Conservation (phyloP, 768 basidiomycete genomes). For the Russula vinacea region DNA sequence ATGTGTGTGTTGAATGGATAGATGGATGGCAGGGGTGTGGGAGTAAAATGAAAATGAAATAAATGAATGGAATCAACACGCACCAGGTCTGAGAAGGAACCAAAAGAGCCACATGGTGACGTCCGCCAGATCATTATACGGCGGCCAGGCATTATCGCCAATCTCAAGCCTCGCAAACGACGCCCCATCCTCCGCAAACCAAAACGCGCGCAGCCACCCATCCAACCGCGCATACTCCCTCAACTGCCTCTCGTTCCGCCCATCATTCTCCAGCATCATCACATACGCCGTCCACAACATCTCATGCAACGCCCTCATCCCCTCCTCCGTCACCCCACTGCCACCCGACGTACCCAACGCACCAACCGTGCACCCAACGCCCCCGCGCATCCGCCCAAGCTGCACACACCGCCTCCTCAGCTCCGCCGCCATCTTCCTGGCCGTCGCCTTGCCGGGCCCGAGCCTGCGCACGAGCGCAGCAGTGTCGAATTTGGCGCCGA, state of each 20-base stretch:
- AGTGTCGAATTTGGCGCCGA: constrained; percentile 63
- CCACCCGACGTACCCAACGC: no score
- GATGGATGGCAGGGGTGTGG: neutral
- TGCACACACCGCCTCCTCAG: constrained; percentile 57
- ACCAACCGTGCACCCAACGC: constrained; percentile 39
- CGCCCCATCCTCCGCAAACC: constrained; percentile 59
- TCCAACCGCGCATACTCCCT: constrained; percentile 62
- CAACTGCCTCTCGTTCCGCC: constrained; percentile 67
- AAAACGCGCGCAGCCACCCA: constrained; percentile 62
- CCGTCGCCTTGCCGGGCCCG: constrained; percentile 40
- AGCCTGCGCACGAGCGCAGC: constrained; percentile 50
- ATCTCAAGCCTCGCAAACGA: constrained; percentile 48
- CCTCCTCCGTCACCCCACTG: constrained; percentile 32
- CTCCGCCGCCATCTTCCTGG: constrained; percentile 55
- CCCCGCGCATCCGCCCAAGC: constrained; percentile 54
- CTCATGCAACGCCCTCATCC: constrained; percentile 39
- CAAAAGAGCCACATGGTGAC: constrained; percentile 80
- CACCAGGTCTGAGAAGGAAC: constrained; percentile 63
- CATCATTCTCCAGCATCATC: constrained; percentile 80
- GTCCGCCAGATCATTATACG: constrained; percentile 48
- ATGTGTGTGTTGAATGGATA: no score
- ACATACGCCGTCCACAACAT: constrained; percentile 66
- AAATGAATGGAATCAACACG: constrained; percentile 32
- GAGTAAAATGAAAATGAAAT: neutral
- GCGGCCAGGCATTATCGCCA: constrained; percentile 53